Percentiles rank a stretch among this genome's conserved stretches.
Evolutionary conservation across 768 basidiomycete genomes (phyloP).

Genomic region (Megacollybia marginata): DNA sequence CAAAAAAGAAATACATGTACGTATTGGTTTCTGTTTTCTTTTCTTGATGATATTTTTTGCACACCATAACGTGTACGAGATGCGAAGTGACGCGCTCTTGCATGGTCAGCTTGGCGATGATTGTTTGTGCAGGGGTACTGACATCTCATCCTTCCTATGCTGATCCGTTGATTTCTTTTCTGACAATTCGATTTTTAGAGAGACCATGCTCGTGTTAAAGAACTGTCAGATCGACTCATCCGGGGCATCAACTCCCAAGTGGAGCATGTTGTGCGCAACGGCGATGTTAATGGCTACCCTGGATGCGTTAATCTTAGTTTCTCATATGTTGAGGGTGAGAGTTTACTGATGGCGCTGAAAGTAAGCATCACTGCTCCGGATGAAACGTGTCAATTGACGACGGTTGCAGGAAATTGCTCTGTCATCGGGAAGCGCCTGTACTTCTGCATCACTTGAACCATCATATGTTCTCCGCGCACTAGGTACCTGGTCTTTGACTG

Average conservation of each 20-base stretch:
- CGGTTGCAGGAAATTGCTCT: conserved; percentile 79
- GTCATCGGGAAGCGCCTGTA: conserved; percentile 97
- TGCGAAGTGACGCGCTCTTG: conserved; percentile 30
- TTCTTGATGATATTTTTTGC: conserved; percentile 43
- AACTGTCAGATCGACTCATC: conserved; percentile 76
- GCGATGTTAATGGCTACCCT: conserved; percentile 85
- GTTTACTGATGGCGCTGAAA: conserved; percentile 96
- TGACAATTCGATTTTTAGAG: conserved; percentile 35
- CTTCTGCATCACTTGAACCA: conserved; percentile 95
- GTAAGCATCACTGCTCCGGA: conserved; percentile 25
- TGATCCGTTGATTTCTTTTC: conserved; percentile 15
- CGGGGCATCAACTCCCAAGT: conserved; percentile 75
- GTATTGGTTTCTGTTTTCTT: conserved; percentile 25
- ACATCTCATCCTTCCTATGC: conserved; percentile 18
- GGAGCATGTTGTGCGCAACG: conserved; percentile 90
- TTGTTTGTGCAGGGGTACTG: conserved; percentile 91
- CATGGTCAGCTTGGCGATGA: conserved; percentile 52
- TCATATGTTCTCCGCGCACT: conserved; percentile 96
- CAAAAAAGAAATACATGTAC: conserved; percentile 85
- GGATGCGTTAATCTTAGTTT: conserved; percentile 96
- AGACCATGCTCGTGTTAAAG: conserved; percentile 69
- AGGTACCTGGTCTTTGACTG: conserved; percentile 31
- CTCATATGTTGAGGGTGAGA: conserved; percentile 96
- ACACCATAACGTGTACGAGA: conserved; percentile 26
- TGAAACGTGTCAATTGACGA: conserved; percentile 1